These are phyloP conservation scores for Aureobasidium lini DNA, from an alignment of 2,329 filamentous ascomycete genomes.

Conservation along the genomic window DNA sequence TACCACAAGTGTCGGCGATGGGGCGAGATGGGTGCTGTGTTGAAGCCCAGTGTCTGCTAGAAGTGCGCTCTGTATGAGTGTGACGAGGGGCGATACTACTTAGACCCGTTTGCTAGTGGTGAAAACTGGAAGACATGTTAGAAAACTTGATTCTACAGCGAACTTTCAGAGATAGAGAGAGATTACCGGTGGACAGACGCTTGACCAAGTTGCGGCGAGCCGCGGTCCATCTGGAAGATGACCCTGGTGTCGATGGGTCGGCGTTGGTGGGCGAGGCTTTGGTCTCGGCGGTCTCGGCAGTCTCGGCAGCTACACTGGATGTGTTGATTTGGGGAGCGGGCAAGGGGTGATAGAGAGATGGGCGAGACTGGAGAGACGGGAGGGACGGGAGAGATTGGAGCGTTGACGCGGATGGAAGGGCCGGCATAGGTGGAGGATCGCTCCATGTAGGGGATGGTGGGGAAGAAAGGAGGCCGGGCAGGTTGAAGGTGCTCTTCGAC, in stretches of 20 bases:
- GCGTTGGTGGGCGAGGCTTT: neutral
- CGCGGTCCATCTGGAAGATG: neutral
- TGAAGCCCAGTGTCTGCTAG: neutral
- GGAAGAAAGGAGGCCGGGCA: neutral
- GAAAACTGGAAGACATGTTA: neutral
- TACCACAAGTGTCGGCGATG: neutral
- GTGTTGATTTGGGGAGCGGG: neutral
- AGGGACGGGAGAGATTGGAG: neutral
- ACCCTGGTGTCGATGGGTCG: neutral
- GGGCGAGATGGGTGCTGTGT: neutral
- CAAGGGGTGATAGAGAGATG: neutral
- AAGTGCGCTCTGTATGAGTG: neutral
- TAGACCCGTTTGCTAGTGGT: neutral
- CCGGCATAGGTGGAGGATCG: neutral
- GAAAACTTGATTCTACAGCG: neutral
- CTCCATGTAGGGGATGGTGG: neutral
- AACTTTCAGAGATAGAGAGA: too few relatives aligned
- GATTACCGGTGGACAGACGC: neutral
- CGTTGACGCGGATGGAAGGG: neutral
- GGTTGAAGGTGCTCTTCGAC: constrained; percentile 2
- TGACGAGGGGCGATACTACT: neutral
- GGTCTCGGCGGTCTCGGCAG: neutral
- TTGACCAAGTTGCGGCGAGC: neutral
- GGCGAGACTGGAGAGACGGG: neutral
- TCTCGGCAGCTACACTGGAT: neutral